phyloP scores from a whole-genome alignment of 1,284 basidiomycete species.

The Naganishia liquefaciens region DNA sequence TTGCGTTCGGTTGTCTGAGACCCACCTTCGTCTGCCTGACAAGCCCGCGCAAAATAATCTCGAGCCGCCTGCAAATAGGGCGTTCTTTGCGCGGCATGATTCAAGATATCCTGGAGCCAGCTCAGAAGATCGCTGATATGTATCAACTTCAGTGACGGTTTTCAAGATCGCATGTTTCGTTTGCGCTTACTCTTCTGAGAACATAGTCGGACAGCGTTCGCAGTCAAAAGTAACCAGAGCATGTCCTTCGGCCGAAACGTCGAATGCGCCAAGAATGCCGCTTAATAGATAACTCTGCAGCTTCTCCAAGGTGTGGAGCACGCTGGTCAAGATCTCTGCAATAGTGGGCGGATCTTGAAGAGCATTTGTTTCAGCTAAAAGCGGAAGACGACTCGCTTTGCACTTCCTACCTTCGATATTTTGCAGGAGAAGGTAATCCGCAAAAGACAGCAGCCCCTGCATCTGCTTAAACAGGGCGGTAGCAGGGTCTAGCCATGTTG shows the following conservation, averaged over 20 bases:
- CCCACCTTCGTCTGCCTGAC: constrained; percentile 15
- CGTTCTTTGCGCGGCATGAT: not conserved
- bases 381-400: not conserved
- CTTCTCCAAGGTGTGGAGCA: constrained; percentile 1
- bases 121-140: constrained; percentile 1
- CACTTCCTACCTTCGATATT: constrained; percentile 20
- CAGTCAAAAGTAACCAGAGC: constrained; percentile 8
- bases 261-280: constrained; percentile 5
- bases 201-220: not conserved
- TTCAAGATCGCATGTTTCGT: too few relatives aligned
- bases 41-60: constrained; percentile 7
- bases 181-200: constrained; percentile 6
- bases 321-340: constrained; percentile 9
- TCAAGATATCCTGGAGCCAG: constrained; percentile 12
- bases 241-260: constrained; percentile 7
- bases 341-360: constrained; percentile 3
- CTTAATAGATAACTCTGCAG: constrained; percentile 2
- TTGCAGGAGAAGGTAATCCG: constrained; percentile 15
- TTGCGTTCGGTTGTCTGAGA: too few relatives aligned
- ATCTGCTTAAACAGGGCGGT: constrained; percentile 5
- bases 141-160: not conserved
- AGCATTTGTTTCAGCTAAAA: not conserved
- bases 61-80: not conserved
- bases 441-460: constrained; percentile 8
- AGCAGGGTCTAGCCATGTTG: not conserved